Base-by-base conservation (phyloP, 2,329 filamentous ascomycete species). In the Colletotrichum orchidophilum region DNA sequence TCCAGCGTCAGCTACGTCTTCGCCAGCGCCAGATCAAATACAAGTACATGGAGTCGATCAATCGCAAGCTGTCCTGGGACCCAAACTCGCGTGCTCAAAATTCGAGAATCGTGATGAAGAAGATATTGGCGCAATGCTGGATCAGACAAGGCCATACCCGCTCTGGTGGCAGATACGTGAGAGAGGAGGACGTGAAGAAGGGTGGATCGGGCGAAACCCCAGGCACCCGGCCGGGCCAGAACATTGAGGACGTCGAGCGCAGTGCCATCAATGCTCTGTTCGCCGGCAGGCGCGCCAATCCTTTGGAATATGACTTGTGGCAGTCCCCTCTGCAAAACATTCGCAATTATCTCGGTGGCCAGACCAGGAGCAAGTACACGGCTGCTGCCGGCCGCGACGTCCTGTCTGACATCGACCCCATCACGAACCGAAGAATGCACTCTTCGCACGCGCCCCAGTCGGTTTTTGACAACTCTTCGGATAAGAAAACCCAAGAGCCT, bases 401-500 rank as follows among this genome's bases (percentile, higher is more conserved):
- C 1, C 82, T 82, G 9, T 85, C 83, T 58, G 77, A 83, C 24
- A 89, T 91, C 53, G 88, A 91, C 67, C 88, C 88, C 3, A 89
- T 91, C 70, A 89, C 88, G 18, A 90, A 90, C 72, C 84, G 87
- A 39, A 88, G 84, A 71, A 82, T 88, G 3, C 70, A 70, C 21
- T 73, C 75, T 1, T 61, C 74, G 26, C 75, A 71, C 63, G 73
- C 73, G 1, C 66, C 72, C n/a, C 67, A 71, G 12, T 63, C 63
- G 13, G 6, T 42, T 0, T 74, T 76, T 5, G 64, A 69, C 18
- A 69, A 46, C 21, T 55, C 59, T 3, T 55, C 66, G 13, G 29
- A 63, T 7, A 39, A 59, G 18, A 64, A 69, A 5, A 66, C 71
- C 29, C 70, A 74, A 8, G 60, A 70, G 7, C 79, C 79, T 4